phyloP scores from a whole-genome alignment of 345 rosid genomes.

The Boechera divaricarpa region DNA sequence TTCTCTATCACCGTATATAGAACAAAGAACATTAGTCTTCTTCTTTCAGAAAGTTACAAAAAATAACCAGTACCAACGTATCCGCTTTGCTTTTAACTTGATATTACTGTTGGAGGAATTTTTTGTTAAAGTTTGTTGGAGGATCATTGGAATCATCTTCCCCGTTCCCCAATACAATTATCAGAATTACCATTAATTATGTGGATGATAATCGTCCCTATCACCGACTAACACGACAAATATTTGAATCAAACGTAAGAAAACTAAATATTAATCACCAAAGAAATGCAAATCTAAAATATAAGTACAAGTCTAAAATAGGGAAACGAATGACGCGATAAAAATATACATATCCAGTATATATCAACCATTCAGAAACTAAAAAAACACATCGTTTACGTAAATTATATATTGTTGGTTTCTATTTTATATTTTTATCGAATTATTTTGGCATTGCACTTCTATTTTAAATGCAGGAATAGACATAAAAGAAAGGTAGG shows the following conservation, averaged over 20 bases:
- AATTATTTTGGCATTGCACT: background rate
- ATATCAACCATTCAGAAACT: too few species aligned
- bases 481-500: background rate
- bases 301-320: background rate
- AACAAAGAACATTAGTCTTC: too few species aligned
- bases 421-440: too few species aligned
- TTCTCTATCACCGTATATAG: too few species aligned
- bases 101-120: background rate
- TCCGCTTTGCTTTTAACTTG: background rate
- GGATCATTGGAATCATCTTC: background rate
- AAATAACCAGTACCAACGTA: background rate
- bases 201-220: too few species aligned
- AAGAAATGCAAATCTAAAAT: background rate
- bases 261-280: background rate
- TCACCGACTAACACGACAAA: too few species aligned
- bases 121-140: background rate
- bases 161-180: too few species aligned
- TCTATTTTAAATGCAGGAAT: background rate
- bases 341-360: too few species aligned
- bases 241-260: background rate
- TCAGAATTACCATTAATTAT: too few species aligned
- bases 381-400: too few species aligned
- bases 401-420: background rate
- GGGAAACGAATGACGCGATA: too few species aligned
- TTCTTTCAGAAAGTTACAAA: too few species aligned